Percentiles rank a stretch among this genome's conserved stretches.
Conservation (phyloP, 306 rosid species). For the Abrus pulchellus region DNA sequence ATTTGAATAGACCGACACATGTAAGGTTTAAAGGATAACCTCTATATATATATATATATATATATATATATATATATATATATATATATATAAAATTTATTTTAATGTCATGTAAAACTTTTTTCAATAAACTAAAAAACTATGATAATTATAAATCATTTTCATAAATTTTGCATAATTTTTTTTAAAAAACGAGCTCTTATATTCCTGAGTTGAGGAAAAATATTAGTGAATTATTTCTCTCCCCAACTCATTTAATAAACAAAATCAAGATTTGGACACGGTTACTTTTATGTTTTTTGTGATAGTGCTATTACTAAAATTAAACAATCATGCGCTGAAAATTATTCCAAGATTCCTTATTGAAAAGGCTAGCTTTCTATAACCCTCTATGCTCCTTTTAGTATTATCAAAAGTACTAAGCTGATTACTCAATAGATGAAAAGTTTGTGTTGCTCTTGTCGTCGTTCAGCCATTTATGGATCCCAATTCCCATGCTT, state of each 20-base stretch:
- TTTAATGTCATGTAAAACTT: too few species aligned
- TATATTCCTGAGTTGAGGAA: neutral
- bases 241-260: neutral
- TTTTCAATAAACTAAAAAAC: too few species aligned
- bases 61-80: too few species aligned
- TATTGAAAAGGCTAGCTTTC: constrained; percentile 23
- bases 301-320: neutral
- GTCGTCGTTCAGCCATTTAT: neutral
- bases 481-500: neutral
- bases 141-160: too few species aligned
- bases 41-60: too few species aligned
- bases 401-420: neutral
- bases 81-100: too few species aligned
- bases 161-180: too few species aligned
- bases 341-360: constrained; percentile 25
- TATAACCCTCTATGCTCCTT: constrained; percentile 7
- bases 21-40: too few species aligned
- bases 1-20: too few species aligned
- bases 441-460: neutral
- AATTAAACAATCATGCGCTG: constrained; percentile 10
- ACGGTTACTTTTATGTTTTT: neutral
- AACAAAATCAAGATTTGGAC: constrained; percentile 2
- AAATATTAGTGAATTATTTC: neutral
- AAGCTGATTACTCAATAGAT: neutral
- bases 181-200: too few species aligned